Percentiles rank a stretch among this genome's conserved stretches.
These are phyloP conservation scores for Yamadazyma kanchanaburiensis DNA, from an alignment of 1,139 yeast genomes.

Conservation along the genomic window DNA sequence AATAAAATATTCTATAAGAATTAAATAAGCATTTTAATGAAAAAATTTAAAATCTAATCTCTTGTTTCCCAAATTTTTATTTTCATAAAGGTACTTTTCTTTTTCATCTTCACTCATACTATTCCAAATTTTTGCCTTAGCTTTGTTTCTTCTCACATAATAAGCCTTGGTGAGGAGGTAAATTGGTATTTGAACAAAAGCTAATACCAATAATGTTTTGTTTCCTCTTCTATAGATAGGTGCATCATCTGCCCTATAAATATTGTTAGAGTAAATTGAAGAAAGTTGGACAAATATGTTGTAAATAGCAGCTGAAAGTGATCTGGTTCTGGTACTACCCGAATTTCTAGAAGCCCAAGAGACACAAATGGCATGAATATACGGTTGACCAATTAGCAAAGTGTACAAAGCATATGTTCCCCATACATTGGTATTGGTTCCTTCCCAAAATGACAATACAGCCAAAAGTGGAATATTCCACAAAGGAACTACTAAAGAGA, in stretches of 20 bases:
- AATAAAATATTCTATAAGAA: no score
- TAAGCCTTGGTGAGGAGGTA: constrained; percentile 26
- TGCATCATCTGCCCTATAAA: constrained; percentile 54
- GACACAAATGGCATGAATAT: constrained; percentile 52
- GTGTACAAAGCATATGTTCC: constrained; percentile 50
- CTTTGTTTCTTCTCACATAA: constrained; percentile 46
- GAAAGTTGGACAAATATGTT: constrained; percentile 62
- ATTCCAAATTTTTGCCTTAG: constrained; percentile 45
- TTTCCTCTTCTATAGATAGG: constrained; percentile 62
- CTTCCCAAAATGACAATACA: constrained; percentile 49
- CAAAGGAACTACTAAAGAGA: constrained; percentile 33
- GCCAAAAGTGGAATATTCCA: constrained; percentile 37
- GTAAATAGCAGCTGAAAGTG: constrained; percentile 59
- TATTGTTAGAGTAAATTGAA: constrained; percentile 47
- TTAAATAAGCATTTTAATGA: no score
- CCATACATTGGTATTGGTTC: constrained; percentile 46
- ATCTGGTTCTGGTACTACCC: constrained; percentile 55
- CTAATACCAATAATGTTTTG: constrained; percentile 16
- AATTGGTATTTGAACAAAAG: constrained; percentile 17
- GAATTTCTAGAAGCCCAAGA: constrained; percentile 63
- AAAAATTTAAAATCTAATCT: constrained; percentile 50
- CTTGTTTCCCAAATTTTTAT: constrained; percentile 51
- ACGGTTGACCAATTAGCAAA: constrained; percentile 47
- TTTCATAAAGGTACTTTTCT: constrained; percentile 36
- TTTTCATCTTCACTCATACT: constrained; percentile 45